Percentiles rank a stretch among this genome's conserved stretches.
phyloP scores from a whole-genome alignment of 2,329 filamentous ascomycete genomes.

The Fusarium pseudograminearum region DNA sequence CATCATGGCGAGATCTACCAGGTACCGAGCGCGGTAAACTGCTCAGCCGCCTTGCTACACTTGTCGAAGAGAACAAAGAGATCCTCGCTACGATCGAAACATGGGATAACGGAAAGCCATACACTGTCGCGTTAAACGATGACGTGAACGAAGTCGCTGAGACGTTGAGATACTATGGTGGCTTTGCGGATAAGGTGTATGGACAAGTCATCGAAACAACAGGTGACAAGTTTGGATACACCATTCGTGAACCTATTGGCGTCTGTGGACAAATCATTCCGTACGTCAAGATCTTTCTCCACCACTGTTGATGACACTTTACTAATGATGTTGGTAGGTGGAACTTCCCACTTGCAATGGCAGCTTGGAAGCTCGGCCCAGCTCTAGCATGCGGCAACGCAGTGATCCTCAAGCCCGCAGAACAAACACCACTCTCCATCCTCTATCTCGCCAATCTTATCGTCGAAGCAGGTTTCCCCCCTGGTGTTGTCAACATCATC shows the following conservation, averaged over 20 bases:
- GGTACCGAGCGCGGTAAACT: conserved; percentile 75
- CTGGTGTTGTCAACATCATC: conserved; percentile 81
- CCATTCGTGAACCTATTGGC: conserved; percentile 79
- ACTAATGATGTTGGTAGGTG: conserved; percentile 54
- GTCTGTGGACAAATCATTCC: conserved; percentile 81
- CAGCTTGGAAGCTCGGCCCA: conserved; percentile 79
- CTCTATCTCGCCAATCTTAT: conserved; percentile 75
- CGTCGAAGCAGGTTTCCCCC: conserved; percentile 79
- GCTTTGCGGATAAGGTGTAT: conserved; percentile 82
- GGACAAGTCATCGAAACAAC: conserved; percentile 80
- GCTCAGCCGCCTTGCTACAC: conserved; percentile 76
- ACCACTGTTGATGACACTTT: too few relatives aligned
- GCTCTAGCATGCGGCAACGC: conserved; percentile 74
- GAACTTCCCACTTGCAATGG: conserved; percentile 70
- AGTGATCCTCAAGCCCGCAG: conserved; percentile 73
- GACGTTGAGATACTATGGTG: conserved; percentile 78
- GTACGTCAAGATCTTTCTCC: not conserved
- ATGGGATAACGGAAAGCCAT: conserved; percentile 83
- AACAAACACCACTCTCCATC: conserved; percentile 75
- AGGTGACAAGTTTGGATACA: conserved; percentile 78
- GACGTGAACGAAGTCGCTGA: conserved; percentile 65
- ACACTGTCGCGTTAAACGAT: conserved; percentile 72
- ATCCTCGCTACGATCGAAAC: conserved; percentile 70
- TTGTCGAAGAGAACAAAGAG: conserved; percentile 73
- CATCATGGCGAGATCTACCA: conserved; percentile 76